phyloP scores from a whole-genome alignment of 208 protist genomes.

The Acanthamoeba sp. region DNA sequence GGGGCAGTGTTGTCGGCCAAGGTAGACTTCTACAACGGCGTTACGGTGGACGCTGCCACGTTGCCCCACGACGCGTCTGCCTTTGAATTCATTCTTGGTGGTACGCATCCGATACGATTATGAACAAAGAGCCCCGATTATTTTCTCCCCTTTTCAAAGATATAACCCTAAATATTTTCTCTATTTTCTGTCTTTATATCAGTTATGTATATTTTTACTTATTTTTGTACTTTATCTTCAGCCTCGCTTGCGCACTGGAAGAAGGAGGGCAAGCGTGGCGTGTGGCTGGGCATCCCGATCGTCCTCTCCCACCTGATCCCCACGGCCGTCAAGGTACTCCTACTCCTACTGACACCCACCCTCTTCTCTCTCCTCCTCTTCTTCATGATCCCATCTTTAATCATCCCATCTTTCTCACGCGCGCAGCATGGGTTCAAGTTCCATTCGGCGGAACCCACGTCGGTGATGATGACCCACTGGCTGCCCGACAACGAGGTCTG shows the following conservation, averaged over 20 bases:
- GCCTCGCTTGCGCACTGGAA: constrained; percentile 14
- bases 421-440: constrained; percentile 33
- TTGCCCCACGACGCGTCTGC: neutral
- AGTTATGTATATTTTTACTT: neutral
- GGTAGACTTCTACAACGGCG: constrained; percentile 70
- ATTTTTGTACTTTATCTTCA: neutral
- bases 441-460: constrained; percentile 40
- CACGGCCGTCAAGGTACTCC: constrained; percentile 40
- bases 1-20: neutral
- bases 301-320: constrained; percentile 19
- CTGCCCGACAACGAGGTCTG: constrained; percentile 53
- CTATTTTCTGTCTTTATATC: neutral
- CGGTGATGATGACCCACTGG: constrained; percentile 63
- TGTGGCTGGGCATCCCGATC: constrained; percentile 55
- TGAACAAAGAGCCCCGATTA: too few relatives aligned
- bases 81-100: neutral
- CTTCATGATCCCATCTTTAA: too few relatives aligned
- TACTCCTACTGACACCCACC: neutral
- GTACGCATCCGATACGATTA: too few relatives aligned
- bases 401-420: neutral
- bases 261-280: neutral
- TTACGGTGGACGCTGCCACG: neutral
- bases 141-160: too few relatives aligned
- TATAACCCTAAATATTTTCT: too few relatives aligned
- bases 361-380: too few relatives aligned